phyloP scores from a whole-genome alignment of 2,329 filamentous ascomycete genomes.

The Trichoderma sp. region DNA sequence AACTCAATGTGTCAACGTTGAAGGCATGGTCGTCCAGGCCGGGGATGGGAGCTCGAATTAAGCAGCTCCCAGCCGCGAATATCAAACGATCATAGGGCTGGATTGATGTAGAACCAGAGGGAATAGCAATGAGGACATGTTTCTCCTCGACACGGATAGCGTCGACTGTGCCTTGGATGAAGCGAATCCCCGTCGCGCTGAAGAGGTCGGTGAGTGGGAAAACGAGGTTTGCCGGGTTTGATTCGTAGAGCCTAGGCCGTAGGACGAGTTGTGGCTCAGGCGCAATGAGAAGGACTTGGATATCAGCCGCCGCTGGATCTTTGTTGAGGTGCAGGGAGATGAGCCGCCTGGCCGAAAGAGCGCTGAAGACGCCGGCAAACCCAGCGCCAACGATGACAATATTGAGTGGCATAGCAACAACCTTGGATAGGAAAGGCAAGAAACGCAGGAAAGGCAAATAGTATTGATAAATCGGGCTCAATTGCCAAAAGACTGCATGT shows the following conservation, averaged over 20 bases:
- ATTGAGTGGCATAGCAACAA: not conserved
- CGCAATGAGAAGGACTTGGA: not conserved
- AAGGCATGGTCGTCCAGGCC: not conserved
- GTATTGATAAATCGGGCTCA: not conserved
- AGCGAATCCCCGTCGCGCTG: not conserved
- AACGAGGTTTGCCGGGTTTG: not conserved
- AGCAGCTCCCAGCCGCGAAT: not conserved
- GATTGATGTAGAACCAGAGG: not conserved
- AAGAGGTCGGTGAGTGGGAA: not conserved
- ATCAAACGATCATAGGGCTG: not conserved
- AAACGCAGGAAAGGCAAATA: not conserved
- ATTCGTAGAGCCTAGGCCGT: not conserved
- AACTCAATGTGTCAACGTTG: not conserved
- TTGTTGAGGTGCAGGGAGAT: not conserved
- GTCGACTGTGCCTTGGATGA: not conserved
- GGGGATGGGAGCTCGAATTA: not conserved
- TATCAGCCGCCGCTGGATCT: not conserved
- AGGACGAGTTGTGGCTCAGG: not conserved
- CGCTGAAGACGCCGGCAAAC: not conserved
- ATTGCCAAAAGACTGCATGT: not conserved
- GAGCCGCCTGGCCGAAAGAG: not conserved
- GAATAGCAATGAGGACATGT: not conserved
- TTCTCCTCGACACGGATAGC: not conserved
- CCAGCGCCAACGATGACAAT: not conserved
- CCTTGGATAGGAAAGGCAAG: not conserved